Evolutionary conservation across 2,329 filamentous ascomycete genomes (phyloP), one percentile per base, ranked within the genome.

Genomic region (Pseudogymnoascus sp.): DNA sequence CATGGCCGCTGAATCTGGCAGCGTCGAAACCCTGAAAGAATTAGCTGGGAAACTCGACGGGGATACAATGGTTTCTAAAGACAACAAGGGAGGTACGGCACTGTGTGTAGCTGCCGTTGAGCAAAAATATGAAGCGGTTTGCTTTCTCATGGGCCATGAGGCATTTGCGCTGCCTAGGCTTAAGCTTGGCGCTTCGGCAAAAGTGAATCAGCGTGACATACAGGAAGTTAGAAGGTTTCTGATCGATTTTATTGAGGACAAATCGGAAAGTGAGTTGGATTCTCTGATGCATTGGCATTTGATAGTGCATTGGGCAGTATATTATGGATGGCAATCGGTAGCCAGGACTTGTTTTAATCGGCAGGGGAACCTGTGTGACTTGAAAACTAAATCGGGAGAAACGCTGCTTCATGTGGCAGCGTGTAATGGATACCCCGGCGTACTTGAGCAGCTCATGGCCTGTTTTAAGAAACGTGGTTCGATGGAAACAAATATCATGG

Each of bases 1-100:
- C 51, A 18, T 57, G 51, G 51, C 51, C n/a, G 51, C 51, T 57
- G 29, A 57, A 34, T 57, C 51, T 57, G 51, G 51, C 4, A 34
- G 5, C n/a, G 10, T 57, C 34, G 51, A 57, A 3, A 34, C 10
- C 2, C 10, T 57, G 10, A 5, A 34, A 18, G 51, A 12, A 34
- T 34, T 57, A 18, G 51, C 16, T 16, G 45, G 14, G 16, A 57
- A 14, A 18, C 51, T 57, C n/a, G 51, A 57, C 12, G 26, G n/a
- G 7, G 16, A 57, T 4, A 57, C 51, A 18, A 7, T 57, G 2
- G 3, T 16, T 34, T 34, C 1, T 3, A 18, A 18, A 34, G 51
- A 57, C 16, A 2, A 57, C 10, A 18, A 57, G 4, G 26, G 26
- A 34, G 51, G 51, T 12, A 57, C 51, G 11, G 51, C 51, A 57